These are phyloP conservation scores for Fusarium caatingaense DNA, from an alignment of 2,329 filamentous ascomycete species.

Conservation along the genomic window DNA sequence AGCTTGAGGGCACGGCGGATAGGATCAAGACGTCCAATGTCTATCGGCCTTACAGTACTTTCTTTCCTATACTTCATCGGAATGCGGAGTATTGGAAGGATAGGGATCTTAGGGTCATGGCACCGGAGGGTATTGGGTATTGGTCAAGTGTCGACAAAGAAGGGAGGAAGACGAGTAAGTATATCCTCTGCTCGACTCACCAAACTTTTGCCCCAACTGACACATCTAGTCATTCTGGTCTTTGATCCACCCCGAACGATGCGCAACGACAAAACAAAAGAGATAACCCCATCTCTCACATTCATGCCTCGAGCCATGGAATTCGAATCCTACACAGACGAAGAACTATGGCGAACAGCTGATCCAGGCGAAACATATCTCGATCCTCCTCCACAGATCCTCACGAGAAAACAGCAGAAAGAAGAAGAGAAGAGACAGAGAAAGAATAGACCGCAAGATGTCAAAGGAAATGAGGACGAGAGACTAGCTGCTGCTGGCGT, in stretches of 20 bases:
- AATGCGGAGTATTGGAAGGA: conserved; percentile 42
- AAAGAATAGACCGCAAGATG: conserved; percentile 3
- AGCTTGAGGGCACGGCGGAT: conserved; percentile 15
- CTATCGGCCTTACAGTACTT: conserved; percentile 47
- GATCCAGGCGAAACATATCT: conserved; percentile 44
- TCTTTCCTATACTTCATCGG: conserved; percentile 39
- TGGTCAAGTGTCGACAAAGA: conserved; percentile 39
- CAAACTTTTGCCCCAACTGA: background rate
- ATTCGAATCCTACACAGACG: conserved; percentile 45
- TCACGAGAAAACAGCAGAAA: conserved; percentile 9
- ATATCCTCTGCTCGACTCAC: no score
- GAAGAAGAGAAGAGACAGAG: conserved; percentile 24
- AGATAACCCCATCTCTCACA: conserved; percentile 37
- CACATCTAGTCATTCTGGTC: conserved; percentile 36
- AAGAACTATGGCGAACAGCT: conserved; percentile 44
- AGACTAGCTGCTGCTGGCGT: background rate
- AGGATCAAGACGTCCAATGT: conserved; percentile 44
- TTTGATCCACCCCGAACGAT: conserved; percentile 43
- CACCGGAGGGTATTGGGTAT: conserved; percentile 44
- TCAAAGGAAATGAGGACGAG: background rate
- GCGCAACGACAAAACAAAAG: conserved; percentile 36
- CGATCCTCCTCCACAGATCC: conserved; percentile 40
- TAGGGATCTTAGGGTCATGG: conserved; percentile 46
- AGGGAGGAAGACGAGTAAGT: conserved; percentile 35
- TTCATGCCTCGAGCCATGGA: conserved; percentile 48